A percentile compares a stretch with the other conserved stretches of the same genome.
Conservation (phyloP, 108 stramenopile species). For the Discostella stelligeroides region DNA sequence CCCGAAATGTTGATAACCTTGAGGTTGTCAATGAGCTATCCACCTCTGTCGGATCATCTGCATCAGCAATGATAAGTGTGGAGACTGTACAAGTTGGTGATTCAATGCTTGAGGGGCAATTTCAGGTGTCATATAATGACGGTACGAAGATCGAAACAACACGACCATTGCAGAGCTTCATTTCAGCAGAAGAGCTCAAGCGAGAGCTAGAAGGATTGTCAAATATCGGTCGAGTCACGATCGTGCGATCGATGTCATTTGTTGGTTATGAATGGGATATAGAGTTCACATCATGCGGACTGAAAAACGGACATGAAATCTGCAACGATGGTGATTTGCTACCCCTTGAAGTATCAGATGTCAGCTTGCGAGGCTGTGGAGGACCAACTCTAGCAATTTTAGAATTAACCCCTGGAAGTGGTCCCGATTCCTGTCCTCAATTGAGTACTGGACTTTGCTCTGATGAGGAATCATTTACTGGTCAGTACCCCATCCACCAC, state of each 20-base stretch:
- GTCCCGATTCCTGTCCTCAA: conserved; percentile 50
- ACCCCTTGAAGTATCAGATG: conserved; percentile 30
- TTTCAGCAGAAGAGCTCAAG: conserved; percentile 63
- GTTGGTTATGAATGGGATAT: conserved; percentile 76
- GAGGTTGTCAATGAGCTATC: conserved; percentile 40
- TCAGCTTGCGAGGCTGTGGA: conserved; percentile 60
- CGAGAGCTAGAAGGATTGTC: conserved; percentile 60
- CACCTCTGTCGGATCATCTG: conserved; percentile 36
- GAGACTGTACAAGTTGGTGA: conserved; percentile 30
- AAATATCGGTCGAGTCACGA: conserved; percentile 67
- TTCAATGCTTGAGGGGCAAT: conserved; percentile 58
- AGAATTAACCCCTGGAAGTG: conserved; percentile 51
- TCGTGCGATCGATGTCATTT: conserved; percentile 48
- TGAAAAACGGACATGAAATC: conserved; percentile 50
- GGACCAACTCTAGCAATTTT: conserved; percentile 24
- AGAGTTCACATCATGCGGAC: conserved; percentile 69
- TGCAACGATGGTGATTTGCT: conserved; percentile 80
- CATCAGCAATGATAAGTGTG: conserved; percentile 17
- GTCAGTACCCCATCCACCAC: conserved; percentile 54
- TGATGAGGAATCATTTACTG: conserved; percentile 51
- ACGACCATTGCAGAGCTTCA: conserved; percentile 53
- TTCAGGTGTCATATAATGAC: conserved; percentile 55
- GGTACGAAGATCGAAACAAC: conserved; percentile 41
- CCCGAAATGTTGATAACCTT: conserved; percentile 61
- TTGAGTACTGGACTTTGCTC: conserved; percentile 46